Percentiles rank a stretch among this genome's conserved stretches.
These are phyloP conservation scores for Paraconiothyrium brasiliense DNA, from an alignment of 2,329 filamentous ascomycete species.

Conservation along the genomic window DNA sequence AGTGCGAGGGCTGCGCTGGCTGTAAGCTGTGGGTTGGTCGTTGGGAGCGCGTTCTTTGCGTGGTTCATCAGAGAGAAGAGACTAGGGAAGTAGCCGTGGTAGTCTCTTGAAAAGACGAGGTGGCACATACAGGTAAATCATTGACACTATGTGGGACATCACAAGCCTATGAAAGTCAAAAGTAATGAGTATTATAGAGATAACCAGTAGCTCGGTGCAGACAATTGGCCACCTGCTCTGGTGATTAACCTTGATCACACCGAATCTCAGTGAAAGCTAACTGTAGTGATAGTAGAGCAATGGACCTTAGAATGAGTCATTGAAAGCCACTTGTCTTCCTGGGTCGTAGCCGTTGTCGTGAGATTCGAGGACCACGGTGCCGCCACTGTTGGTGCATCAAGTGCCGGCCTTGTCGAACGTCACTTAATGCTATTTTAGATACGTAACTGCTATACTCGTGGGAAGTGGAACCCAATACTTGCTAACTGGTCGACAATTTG, in stretches of 20 bases:
- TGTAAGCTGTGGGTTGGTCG: conserved; percentile 61
- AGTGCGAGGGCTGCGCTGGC: conserved; percentile 63
- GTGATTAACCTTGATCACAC: conserved; percentile 58
- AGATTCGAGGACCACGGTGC: conserved; percentile 65
- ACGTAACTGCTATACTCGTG: neutral
- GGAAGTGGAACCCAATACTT: neutral
- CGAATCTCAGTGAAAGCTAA: conserved; percentile 49
- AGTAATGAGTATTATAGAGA: neutral
- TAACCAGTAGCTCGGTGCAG: no score
- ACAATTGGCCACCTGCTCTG: conserved; percentile 55
- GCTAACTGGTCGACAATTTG: neutral
- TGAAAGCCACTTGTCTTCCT: conserved; percentile 67
- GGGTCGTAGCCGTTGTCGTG: conserved; percentile 69
- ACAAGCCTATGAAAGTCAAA: no score
- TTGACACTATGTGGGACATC: no score
- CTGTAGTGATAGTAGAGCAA: conserved; percentile 10
- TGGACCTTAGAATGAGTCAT: conserved; percentile 56
- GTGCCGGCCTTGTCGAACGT: conserved; percentile 60
- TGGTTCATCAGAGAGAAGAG: conserved; percentile 58
- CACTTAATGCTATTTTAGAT: neutral
- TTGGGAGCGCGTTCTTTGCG: conserved; percentile 57
- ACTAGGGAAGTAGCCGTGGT: conserved; percentile 29
- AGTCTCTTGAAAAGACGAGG: no score
- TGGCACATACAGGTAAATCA: no score
- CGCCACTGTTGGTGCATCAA: conserved; percentile 63